Evolutionary conservation across 139 green algal species (phyloP).

Genomic region (Tetraselmis striata): DNA sequence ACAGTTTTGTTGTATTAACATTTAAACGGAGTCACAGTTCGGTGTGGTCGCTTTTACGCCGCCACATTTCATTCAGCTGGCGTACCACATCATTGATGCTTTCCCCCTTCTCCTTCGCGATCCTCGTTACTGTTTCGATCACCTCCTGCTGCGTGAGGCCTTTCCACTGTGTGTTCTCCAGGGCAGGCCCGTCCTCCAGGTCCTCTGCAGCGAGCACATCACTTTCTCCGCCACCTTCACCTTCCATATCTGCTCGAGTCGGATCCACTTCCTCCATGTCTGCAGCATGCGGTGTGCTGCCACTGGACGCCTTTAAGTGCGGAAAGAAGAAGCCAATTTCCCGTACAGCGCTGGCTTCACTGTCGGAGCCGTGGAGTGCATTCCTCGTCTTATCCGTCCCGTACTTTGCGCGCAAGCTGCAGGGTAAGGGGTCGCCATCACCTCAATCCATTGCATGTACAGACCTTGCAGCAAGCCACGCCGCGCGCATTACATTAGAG

Average conservation of each 20-base stretch:
- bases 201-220: too few relatives aligned
- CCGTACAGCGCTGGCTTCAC: constrained; percentile 37
- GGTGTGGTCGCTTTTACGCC: neutral
- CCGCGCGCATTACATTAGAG: too few relatives aligned
- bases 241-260: too few relatives aligned
- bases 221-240: too few relatives aligned
- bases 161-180: neutral
- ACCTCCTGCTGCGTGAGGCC: neutral
- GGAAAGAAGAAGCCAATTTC: constrained; percentile 85
- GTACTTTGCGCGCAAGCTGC: constrained; percentile 64
- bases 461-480: too few relatives aligned
- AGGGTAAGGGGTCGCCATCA: too few relatives aligned
- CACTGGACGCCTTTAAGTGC: neutral
- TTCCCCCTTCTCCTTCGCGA: neutral
- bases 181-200: too few relatives aligned
- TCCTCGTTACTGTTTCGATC: neutral
- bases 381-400: constrained; percentile 74
- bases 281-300: too few relatives aligned
- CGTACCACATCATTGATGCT: neutral
- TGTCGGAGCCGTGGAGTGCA: constrained; percentile 71
- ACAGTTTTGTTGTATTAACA: too few relatives aligned
- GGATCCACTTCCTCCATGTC: too few relatives aligned
- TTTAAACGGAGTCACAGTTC: too few relatives aligned
- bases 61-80: neutral
- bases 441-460: too few relatives aligned